Percentiles rank a stretch among this genome's conserved stretches.
phyloP scores from a whole-genome alignment of 805 yeast species.

The Lipomyces yamanashiensis region DNA sequence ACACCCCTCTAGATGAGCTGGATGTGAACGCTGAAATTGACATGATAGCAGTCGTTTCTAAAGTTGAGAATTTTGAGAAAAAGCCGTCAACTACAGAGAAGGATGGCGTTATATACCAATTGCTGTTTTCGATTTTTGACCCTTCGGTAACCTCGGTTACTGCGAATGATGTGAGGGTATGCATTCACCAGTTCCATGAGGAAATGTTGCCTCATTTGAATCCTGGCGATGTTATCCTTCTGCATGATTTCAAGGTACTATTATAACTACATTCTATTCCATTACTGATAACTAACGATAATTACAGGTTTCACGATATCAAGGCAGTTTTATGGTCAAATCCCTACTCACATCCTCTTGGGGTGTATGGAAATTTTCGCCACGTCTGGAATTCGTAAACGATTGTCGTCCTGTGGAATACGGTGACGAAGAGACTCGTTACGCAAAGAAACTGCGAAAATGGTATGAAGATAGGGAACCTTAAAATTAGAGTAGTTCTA shows the following conservation, averaged over 20 bases:
- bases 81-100: not conserved
- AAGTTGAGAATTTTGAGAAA: not conserved
- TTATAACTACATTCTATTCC: no score
- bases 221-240: constrained; percentile 24
- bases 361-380: not conserved
- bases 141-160: constrained; percentile 7
- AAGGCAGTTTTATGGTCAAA: not conserved
- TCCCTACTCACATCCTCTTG: not conserved
- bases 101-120: not conserved
- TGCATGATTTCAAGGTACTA: not conserved
- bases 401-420: constrained; percentile 15
- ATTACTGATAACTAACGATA: no score
- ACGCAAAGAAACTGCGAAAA: constrained; percentile 6
- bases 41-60: constrained; percentile 23
- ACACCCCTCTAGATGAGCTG: constrained; percentile 12
- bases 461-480: constrained; percentile 15
- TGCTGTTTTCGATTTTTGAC: constrained; percentile 14
- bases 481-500: no score
- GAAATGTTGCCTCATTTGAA: constrained; percentile 16
- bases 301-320: no score
- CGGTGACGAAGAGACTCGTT: constrained; percentile 16
- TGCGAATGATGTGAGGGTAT: constrained; percentile 1
- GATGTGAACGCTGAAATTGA: constrained; percentile 11
- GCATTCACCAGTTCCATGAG: constrained; percentile 9
- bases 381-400: not conserved